Conservation (phyloP, 495 filamentous ascomycete species). For the Amniculicola lignicola region DNA sequence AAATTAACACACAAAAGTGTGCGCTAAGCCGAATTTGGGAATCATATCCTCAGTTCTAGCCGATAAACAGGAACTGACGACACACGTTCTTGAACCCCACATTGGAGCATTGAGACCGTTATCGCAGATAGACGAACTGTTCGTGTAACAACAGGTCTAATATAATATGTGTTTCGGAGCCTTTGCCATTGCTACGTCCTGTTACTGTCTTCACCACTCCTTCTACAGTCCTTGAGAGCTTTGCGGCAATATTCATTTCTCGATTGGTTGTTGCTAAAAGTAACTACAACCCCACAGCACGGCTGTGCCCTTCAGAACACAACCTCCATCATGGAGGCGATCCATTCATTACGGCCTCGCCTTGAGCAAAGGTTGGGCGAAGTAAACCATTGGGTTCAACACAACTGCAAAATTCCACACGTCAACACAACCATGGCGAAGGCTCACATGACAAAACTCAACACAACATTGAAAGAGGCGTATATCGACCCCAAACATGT, state of each 20-base stretch:
- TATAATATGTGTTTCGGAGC: neutral
- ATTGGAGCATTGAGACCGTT: slow-evolving; percentile 3
- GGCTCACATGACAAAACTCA: too few species aligned
- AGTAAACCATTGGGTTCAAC: slow-evolving; percentile 28
- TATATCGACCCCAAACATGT: slow-evolving; percentile 14
- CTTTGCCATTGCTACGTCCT: neutral
- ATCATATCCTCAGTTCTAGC: slow-evolving; percentile 20
- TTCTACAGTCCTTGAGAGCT: neutral
- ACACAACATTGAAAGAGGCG: neutral
- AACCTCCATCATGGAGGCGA: neutral
- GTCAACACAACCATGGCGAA: too few species aligned
- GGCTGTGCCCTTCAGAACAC: neutral
- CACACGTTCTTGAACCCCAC: slow-evolving; percentile 12
- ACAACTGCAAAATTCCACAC: slow-evolving; percentile 17
- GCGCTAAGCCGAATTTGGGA: slow-evolving; percentile 14
- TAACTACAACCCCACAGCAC: neutral
- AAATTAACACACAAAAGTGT: neutral
- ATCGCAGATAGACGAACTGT: slow-evolving; percentile 5
- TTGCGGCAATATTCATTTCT: neutral
- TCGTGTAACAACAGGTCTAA: neutral
- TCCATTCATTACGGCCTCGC: neutral
- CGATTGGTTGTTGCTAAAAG: neutral
- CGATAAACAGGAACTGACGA: slow-evolving; percentile 8
- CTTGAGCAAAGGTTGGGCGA: slow-evolving; percentile 20
- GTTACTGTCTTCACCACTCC: neutral